Percentiles rank a stretch among this genome's conserved stretches.
Evolutionary conservation across 768 basidiomycete genomes (phyloP).

Genomic region (Royoungia palumana): DNA sequence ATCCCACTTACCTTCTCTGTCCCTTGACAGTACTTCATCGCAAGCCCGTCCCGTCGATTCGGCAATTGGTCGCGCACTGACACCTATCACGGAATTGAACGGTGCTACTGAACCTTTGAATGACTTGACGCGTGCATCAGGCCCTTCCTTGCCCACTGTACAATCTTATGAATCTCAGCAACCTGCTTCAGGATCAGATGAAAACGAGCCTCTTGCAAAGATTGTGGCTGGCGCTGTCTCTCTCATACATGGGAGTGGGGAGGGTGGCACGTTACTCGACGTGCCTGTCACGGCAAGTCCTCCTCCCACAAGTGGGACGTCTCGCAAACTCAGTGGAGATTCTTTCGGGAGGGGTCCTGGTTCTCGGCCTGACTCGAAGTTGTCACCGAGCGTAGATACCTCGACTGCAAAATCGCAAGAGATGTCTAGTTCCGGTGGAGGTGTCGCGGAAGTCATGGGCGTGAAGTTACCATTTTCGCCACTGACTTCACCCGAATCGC

Average conservation of each 20-base stretch:
- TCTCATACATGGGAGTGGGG: conserved; percentile 19
- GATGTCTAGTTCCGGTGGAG: conserved; percentile 7
- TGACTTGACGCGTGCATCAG: conserved; percentile 17
- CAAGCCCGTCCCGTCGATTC: conserved; percentile 19
- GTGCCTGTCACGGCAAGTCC: conserved; percentile 26
- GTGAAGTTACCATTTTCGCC: conserved; percentile 32
- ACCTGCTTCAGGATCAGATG: conserved; percentile 24
- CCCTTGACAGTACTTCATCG: conserved; percentile 36
- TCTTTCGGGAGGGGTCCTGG: conserved; percentile 28
- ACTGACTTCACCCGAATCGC: conserved; percentile 28
- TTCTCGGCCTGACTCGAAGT: conserved; percentile 41
- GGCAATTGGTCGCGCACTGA: conserved; percentile 38
- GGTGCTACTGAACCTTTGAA: conserved; percentile 27
- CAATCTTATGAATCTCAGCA: conserved; percentile 14
- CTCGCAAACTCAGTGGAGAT: conserved; percentile 35
- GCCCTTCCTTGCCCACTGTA: conserved; percentile 15
- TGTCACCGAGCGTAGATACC: conserved; percentile 29
- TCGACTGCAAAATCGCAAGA: conserved; percentile 19
- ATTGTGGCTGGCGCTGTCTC: conserved; percentile 15
- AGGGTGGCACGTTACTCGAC: conserved; percentile 13
- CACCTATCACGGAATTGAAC: conserved; percentile 65
- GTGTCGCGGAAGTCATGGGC: conserved; percentile 26
- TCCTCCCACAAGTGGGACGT: conserved; percentile 18
- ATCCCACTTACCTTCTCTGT: conserved; percentile 61
- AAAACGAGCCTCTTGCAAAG: conserved; percentile 21